A percentile compares a stretch with the other conserved stretches of the same genome.
Conservation (phyloP, 139 green algal genomes). For the Ettlia oleoabundans region DNA sequence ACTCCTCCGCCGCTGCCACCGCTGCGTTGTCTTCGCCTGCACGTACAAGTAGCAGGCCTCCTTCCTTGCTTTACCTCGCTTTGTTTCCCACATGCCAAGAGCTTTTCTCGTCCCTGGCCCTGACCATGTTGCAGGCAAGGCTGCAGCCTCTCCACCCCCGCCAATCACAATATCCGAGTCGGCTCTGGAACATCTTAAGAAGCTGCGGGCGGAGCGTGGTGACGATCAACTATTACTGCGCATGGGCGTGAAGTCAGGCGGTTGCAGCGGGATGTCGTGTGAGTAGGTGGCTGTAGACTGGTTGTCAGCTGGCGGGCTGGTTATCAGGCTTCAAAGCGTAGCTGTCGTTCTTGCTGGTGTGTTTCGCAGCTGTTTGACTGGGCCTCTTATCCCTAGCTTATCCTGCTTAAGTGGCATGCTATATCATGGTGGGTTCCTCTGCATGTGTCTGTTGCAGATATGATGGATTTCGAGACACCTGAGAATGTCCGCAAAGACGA, state of each 20-base stretch:
- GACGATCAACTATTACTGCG: conserved; percentile 67
- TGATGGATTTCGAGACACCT: conserved; percentile 89
- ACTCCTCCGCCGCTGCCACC: no score
- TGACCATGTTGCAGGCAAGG: neutral
- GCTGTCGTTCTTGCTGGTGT: neutral
- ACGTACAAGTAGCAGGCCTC: no score
- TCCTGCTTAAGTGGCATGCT: neutral
- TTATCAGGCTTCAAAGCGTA: no score
- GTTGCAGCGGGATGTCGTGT: conserved; percentile 48
- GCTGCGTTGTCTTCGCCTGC: no score
- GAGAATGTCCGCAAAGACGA: conserved; percentile 70
- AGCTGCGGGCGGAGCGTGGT: conserved; percentile 67
- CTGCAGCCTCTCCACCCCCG: conserved; percentile 5
- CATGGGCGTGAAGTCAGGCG: conserved; percentile 75
- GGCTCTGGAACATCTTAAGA: conserved; percentile 79
- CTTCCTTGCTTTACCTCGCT: neutral
- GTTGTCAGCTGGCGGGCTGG: no score
- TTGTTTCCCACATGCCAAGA: neutral
- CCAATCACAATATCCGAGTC: conserved; percentile 82
- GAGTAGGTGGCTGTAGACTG: neutral
- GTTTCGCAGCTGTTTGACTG: neutral
- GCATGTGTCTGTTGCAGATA: conserved; percentile 43
- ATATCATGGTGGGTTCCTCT: neutral
- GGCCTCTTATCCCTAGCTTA: no score
- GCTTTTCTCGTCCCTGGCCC: no score